A percentile compares a stretch with the other conserved stretches of the same genome.
Evolutionary conservation across 352 stramenopile genomes (phyloP).

Genomic region (Phytophthora sp.): DNA sequence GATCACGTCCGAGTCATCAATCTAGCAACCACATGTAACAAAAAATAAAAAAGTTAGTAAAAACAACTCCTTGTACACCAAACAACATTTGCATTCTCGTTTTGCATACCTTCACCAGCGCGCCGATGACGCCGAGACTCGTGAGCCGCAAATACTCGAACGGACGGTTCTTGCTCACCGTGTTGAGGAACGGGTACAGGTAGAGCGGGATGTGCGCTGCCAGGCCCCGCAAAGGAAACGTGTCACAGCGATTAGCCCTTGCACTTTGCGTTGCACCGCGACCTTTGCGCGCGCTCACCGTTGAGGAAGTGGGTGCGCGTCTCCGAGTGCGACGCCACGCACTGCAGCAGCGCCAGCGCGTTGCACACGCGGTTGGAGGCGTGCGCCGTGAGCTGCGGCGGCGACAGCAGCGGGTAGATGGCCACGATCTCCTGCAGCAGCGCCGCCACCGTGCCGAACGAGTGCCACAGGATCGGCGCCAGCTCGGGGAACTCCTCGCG

Average conservation of each 20-base stretch:
- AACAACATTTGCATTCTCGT: not conserved
- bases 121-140: conserved; percentile 98
- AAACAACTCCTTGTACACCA: not conserved
- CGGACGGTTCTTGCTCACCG: conserved; percentile 97
- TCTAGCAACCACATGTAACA: conserved; percentile 50
- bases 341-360: conserved; percentile 97
- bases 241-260: not conserved
- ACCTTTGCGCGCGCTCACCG: too few species aligned
- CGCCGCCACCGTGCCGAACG: conserved; percentile 96
- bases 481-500: conserved; percentile 97
- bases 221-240: not conserved
- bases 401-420: conserved; percentile 98
- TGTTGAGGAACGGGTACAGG: conserved; percentile 99
- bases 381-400: conserved; percentile 96
- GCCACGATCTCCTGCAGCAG: conserved; percentile 99
- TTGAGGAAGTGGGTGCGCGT: conserved; percentile 97
- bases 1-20: conserved; percentile 99
- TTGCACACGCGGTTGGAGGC: conserved; percentile 99
- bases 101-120: conserved; percentile 94
- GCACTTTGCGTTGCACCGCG: too few species aligned
- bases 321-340: conserved; percentile 97
- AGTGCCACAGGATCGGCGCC: conserved; percentile 98
- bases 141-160: conserved; percentile 99
- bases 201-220: conserved; percentile 97
- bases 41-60: not conserved